Evolutionary conservation across 2,329 filamentous ascomycete genomes (phyloP).

Genomic region (Verticillium longisporum): DNA sequence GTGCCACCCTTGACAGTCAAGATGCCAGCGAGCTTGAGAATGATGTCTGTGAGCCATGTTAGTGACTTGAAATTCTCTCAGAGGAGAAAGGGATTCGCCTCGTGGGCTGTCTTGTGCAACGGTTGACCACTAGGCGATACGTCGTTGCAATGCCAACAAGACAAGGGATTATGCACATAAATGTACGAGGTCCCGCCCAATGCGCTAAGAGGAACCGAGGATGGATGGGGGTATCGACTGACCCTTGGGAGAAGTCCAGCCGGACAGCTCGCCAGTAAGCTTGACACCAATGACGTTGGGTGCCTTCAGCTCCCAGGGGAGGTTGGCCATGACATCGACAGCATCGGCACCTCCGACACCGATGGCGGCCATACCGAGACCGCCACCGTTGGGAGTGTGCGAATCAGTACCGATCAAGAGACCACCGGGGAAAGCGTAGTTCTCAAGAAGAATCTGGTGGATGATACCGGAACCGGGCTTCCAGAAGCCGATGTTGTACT

Average conservation of each 20-base stretch:
- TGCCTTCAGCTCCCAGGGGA: constrained; percentile 97
- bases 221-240: background rate
- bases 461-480: constrained; percentile 98
- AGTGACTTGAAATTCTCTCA: background rate
- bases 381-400: constrained; percentile 95
- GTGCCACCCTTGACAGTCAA: constrained; percentile 98
- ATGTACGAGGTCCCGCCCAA: too few relatives aligned
- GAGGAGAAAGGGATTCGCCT: background rate
- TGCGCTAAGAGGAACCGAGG: background rate
- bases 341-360: constrained; percentile 98
- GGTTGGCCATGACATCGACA: constrained; percentile 95
- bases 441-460: constrained; percentile 96
- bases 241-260: constrained; percentile 94
- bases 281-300: constrained; percentile 96
- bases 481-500: constrained; percentile 99
- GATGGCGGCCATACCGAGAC: constrained; percentile 90
- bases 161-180: too few relatives aligned
- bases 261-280: constrained; percentile 80
- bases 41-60: constrained; percentile 60
- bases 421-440: constrained; percentile 98
- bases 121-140: too few relatives aligned
- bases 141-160: too few relatives aligned
- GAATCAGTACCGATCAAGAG: constrained; percentile 97
- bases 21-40: constrained; percentile 94
- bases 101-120: too few relatives aligned